A percentile compares a stretch with the other conserved stretches of the same genome.
Conservation (phyloP, 2,329 filamentous ascomycete species). For the Sarocladium brachiariae region DNA sequence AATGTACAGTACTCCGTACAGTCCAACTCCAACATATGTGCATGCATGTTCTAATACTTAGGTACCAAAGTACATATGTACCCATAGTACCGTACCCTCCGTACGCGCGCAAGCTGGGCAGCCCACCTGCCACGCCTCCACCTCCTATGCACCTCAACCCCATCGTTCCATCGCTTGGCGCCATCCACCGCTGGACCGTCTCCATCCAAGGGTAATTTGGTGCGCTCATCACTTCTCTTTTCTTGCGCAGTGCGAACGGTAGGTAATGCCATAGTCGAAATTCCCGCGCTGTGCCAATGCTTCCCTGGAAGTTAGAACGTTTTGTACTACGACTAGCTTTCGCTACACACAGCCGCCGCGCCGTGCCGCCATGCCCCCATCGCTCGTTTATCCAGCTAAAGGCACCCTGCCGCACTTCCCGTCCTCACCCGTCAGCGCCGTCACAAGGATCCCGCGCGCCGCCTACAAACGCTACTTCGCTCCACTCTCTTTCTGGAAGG, state of each 20-base stretch:
- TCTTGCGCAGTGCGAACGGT: too few species aligned
- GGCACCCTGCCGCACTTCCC: slow-evolving; percentile 4
- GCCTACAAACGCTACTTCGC: neutral
- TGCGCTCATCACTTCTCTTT: too few species aligned
- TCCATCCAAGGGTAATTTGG: neutral
- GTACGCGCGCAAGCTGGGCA: neutral
- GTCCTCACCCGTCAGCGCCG: slow-evolving; percentile 5
- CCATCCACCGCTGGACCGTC: neutral
- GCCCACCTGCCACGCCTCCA: slow-evolving; percentile 1
- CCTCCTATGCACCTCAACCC: neutral
- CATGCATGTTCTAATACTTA: too few species aligned
- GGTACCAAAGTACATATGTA: too few species aligned
- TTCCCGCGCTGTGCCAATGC: too few species aligned
- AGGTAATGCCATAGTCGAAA: too few species aligned
- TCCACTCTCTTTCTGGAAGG: slow-evolving; percentile 8
- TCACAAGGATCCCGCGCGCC: neutral
- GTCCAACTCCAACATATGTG: too few species aligned
- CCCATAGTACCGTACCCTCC: too few species aligned
- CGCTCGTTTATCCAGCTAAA: slow-evolving; percentile 1
- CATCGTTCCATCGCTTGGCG: slow-evolving; percentile 7
- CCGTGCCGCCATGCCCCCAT: neutral
- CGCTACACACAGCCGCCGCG: neutral
- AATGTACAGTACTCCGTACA: too few species aligned
- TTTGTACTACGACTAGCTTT: too few species aligned
- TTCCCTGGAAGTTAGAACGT: too few species aligned